Base-by-base conservation (phyloP, 2,329 filamentous ascomycete species). In the Phaeosphaeria sp. region DNA sequence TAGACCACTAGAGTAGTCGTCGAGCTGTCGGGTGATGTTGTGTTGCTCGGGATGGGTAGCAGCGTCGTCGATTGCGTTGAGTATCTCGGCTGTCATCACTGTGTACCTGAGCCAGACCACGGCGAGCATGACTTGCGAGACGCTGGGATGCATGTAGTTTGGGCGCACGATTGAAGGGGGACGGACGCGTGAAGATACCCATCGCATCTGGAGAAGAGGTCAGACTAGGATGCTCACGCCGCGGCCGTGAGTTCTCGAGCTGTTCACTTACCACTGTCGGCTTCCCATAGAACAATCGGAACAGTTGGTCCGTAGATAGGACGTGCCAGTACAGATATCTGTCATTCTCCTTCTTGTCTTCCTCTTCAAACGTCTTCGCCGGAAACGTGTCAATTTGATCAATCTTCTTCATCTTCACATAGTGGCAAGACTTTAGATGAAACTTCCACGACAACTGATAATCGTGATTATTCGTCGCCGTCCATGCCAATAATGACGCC, bases 361-460 rank as follows among this genome's bases (percentile, higher is more conserved):
- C 71, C 21, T 72, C 70, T n/a, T 67, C 63, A 4, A 59, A 56
- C 0, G 67, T 66, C 20, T 45, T 61, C 30, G 68, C 60, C 8
- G 65, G 68, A 1, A 50, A 25, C 2, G 45, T 46, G 40, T 73
- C 70, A n/a, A 74, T 49, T 3, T 59, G 56, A 48, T 72, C 65
- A 25, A 69, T 61, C 7, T 62, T 62, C 17, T 48, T 61, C 18
- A 51, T 50, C 40, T 67, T 71, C 3, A 72, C 20, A 24, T 57
- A 67, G 1, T 71, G 67, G 49, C 67, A 74, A 0, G 65, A 55
- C 47, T 72, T 72, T 55, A 63, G 61, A 49, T 74, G 71, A 21
- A 74, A 71, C 21, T 67, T 69, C 68, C 70, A 74, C 2, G 67
- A 63, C 6, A 73, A 55, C 36, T 71, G 69, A 42, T 71, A 72